These are phyloP conservation scores for Aristolochia contorta DNA, from an alignment of 164 flowering plant species.

Conservation along the genomic window DNA sequence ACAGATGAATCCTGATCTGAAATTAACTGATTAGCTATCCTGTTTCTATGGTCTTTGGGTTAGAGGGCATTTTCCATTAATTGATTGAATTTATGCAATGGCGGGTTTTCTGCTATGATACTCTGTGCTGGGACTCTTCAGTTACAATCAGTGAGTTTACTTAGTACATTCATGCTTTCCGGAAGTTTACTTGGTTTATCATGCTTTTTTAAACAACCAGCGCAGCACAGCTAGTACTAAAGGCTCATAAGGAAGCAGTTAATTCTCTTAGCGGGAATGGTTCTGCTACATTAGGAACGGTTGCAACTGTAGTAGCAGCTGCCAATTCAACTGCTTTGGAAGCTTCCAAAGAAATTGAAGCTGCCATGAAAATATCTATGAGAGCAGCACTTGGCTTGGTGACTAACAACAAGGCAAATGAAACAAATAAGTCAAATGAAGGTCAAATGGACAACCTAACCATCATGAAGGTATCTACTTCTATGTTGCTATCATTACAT, in stretches of 20 bases:
- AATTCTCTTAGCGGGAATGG: constrained; percentile 89
- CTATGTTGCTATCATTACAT: too few relatives aligned
- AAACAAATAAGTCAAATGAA: constrained; percentile 30
- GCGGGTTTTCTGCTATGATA: too few relatives aligned
- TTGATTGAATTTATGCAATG: too few relatives aligned
- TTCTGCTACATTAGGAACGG: constrained; percentile 76
- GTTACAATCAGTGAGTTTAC: too few relatives aligned
- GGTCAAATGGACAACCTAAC: constrained; percentile 84
- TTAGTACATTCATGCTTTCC: too few relatives aligned
- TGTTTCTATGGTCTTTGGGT: too few relatives aligned
- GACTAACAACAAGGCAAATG: constrained; percentile 32
- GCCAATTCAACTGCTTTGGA: constrained; percentile 89
- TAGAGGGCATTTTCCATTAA: too few relatives aligned
- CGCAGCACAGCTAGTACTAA: constrained; percentile 85
- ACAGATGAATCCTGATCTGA: too few relatives aligned
- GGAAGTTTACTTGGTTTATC: too few relatives aligned
- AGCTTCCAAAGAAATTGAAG: constrained; percentile 91
- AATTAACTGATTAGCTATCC: too few relatives aligned
- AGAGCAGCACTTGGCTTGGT: constrained; percentile 71
- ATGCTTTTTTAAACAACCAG: constrained; percentile 20
- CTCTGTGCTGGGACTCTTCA: too few relatives aligned
- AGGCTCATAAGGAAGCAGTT: constrained; percentile 93
- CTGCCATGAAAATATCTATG: constrained; percentile 84
- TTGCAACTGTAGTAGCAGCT: constrained; percentile 92
- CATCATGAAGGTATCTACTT: constrained; percentile 65